These are phyloP conservation scores for Linanthus parryae DNA, from an alignment of 148 eudicot genomes.

Conservation along the genomic window DNA sequence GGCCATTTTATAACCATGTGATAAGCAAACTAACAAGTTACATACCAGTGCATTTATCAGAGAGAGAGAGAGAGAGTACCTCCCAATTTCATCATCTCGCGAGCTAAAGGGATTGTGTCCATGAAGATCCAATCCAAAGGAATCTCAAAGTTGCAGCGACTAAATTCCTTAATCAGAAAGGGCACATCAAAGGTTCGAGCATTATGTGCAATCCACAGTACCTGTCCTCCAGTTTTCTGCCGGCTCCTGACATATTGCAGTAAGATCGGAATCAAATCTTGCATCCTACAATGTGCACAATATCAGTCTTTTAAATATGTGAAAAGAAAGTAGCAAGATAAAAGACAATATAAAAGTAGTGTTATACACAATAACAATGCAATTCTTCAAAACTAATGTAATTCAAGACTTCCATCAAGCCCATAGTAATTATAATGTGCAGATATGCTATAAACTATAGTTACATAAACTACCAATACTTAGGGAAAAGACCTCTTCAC, in stretches of 20 bases:
- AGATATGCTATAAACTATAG: too few relatives aligned
- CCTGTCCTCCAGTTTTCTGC: slow-evolving; percentile 65
- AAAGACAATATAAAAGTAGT: too few relatives aligned
- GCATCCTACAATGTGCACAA: slow-evolving; percentile 93
- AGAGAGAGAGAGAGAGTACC: slow-evolving; percentile 51
- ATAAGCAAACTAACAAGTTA: too few relatives aligned
- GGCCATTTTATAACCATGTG: too few relatives aligned
- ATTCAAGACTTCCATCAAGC: too few relatives aligned
- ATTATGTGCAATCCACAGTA: slow-evolving; percentile 68
- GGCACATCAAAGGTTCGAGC: slow-evolving; percentile 72
- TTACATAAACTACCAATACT: too few relatives aligned
- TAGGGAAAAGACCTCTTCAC: too few relatives aligned
- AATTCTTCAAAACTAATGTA: too few relatives aligned
- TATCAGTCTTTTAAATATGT: too few relatives aligned
- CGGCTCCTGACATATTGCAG: slow-evolving; percentile 63
- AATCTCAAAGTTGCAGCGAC: slow-evolving; percentile 44
- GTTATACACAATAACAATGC: too few relatives aligned
- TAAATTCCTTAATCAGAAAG: slow-evolving; percentile 57
- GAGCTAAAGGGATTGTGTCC: slow-evolving; percentile 73
- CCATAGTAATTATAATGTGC: too few relatives aligned
- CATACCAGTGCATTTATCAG: too few relatives aligned
- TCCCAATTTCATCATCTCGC: slow-evolving; percentile 41
- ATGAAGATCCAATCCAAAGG: slow-evolving; percentile 73
- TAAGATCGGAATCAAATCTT: slow-evolving; percentile 75
- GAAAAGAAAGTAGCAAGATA: slow-evolving; percentile 10